Evolutionary conservation across 495 filamentous ascomycete genomes (phyloP).

Genomic region (Hyaloscypha hepaticicola): DNA sequence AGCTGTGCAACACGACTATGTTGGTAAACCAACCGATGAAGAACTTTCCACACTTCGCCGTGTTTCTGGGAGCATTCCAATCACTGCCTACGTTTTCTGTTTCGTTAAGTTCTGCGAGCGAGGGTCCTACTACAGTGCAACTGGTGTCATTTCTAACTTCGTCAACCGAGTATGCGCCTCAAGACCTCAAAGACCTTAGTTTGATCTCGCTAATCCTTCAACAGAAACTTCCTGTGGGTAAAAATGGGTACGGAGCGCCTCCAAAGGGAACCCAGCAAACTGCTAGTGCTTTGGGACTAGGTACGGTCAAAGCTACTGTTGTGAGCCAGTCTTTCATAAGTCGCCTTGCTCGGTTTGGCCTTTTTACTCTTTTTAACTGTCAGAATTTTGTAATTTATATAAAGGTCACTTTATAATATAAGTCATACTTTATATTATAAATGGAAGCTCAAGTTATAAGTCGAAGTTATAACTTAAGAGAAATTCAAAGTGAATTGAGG

Average conservation of each 20-base stretch:
- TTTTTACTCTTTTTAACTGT: constrained; percentile 51
- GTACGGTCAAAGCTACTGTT: background rate
- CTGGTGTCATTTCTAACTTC: constrained; percentile 68
- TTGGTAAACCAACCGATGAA: constrained; percentile 42
- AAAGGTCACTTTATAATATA: too few relatives aligned
- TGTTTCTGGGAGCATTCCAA: constrained; percentile 54
- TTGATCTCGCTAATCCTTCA: background rate
- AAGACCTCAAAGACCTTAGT: background rate
- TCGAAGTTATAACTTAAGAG: too few relatives aligned
- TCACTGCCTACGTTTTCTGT: constrained; percentile 67
- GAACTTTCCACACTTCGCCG: constrained; percentile 54
- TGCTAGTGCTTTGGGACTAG: constrained; percentile 54
- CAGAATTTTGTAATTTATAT: too few relatives aligned
- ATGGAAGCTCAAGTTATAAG: too few relatives aligned
- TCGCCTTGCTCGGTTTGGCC: constrained; percentile 54
- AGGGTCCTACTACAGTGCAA: constrained; percentile 75
- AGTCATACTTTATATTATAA: too few relatives aligned
- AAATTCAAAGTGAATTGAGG: too few relatives aligned
- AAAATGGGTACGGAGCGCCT: constrained; percentile 62
- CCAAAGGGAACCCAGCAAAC: constrained; percentile 37
- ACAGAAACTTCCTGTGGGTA: constrained; percentile 48
- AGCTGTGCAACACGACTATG: background rate
- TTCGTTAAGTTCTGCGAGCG: constrained; percentile 71
- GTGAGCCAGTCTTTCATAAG: constrained; percentile 50
- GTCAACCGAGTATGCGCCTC: constrained; percentile 49